Conservation (phyloP, 2,329 filamentous ascomycete genomes). For the Cladorrhinum sp. region DNA sequence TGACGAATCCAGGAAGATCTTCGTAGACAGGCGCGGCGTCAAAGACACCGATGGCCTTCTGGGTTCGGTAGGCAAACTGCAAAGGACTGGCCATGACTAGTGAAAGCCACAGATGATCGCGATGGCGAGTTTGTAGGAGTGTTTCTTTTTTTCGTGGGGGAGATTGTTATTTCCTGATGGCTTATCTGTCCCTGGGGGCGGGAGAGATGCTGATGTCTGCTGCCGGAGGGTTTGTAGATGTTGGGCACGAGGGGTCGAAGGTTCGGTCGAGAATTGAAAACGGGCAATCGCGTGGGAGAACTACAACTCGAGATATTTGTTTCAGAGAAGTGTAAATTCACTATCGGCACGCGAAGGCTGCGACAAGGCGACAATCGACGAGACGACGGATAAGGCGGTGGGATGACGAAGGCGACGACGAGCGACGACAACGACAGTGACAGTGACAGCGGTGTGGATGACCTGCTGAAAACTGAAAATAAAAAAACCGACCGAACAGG, state of each 20-base stretch:
- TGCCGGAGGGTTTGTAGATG: background rate
- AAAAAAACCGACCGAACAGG: slow-evolving; percentile 26
- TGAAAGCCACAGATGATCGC: slow-evolving; percentile 70
- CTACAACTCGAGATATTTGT: slow-evolving; percentile 6
- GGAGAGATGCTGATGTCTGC: background rate
- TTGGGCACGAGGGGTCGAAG: background rate
- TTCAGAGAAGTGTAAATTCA: background rate
- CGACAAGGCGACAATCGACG: slow-evolving; percentile 14
- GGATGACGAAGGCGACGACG: slow-evolving; percentile 20
- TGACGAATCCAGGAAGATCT: slow-evolving; percentile 75
- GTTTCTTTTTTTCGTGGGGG: slow-evolving; percentile 17
- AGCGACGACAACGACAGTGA: slow-evolving; percentile 27
- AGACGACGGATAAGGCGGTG: slow-evolving; percentile 9
- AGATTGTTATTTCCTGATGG: slow-evolving; percentile 27
- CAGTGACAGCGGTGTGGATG: slow-evolving; percentile 28
- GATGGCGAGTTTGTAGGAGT: slow-evolving; percentile 25
- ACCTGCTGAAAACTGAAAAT: slow-evolving; percentile 21
- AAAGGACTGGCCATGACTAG: slow-evolving; percentile 91
- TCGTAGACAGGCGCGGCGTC: slow-evolving; percentile 89
- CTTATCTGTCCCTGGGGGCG: slow-evolving; percentile 13
- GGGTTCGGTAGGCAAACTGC: slow-evolving; percentile 96
- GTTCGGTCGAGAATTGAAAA: background rate
- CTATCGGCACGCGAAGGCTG: background rate
- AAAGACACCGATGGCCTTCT: slow-evolving; percentile 92
- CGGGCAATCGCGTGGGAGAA: background rate